Evolutionary conservation across 176 grass and related monocot species (phyloP), one percentile per base, ranked within the genome.

Genomic region (Neostapfia colusana): DNA sequence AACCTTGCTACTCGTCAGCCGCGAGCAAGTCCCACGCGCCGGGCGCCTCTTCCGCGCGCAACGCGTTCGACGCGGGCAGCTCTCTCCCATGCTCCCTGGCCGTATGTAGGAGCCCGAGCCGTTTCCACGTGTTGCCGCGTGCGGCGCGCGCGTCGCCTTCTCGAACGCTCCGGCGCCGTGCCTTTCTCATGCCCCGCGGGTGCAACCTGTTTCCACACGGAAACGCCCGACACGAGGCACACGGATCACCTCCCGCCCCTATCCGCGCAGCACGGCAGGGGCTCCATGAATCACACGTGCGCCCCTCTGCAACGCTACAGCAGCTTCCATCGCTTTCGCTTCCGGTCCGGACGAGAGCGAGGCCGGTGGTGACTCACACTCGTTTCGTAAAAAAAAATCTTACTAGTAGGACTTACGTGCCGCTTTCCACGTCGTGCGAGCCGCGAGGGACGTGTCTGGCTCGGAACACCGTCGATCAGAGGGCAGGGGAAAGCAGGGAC

Each of bases 71-170:
- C 72, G 78, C 4, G 65, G 65, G 78, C 54, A 11, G 63, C 71
- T 44, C 71, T 0, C 71, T 76, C 78, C 78, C 0, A n/a, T 0
- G 55, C 44, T 21, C 54, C 71, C 25, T 55, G 78, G 25, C 23
- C 8, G 23, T n/a, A n/a, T n/a, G n/a, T 2, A 81, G 84, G 34
- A 25, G 84, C 5, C 13, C 58, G 11, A 2, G 59, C 4, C 28
- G 12, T 82, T 67, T 49, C 58, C 85, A 87, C 65, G 84, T 81
- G 78, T 63, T 55, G 64, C 71, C 44, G 77, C 43, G 63, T 67
- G 8, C 55, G 53, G n/a, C n/a, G n/a, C 44, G 24, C 67, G 16
- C 79, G 13, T 59, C 40, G 79, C 23, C 31, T 67, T 78, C 73
- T 4, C 46, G 67, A 78, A 13, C 50, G 34, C 34, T 61, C 59